Evolutionary conservation across 179 eudicot genomes (phyloP), one percentile per base, ranked within the genome.

Genomic region (Drosera spatulata): DNA sequence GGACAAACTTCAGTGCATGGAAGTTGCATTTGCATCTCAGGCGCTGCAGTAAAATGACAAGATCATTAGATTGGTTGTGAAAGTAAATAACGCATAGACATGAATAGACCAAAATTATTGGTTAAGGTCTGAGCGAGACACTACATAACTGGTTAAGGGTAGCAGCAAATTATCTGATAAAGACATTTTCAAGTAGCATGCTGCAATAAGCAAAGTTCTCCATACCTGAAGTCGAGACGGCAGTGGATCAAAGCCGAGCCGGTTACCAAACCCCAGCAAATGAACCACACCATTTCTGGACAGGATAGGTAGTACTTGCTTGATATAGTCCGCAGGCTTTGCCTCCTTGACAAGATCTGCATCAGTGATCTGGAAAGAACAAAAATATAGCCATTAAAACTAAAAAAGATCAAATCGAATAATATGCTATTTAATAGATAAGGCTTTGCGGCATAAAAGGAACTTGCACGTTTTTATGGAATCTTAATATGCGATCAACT

Each of bases 21-120:
- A 86, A 89, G 70, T 93, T 93, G 71, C 99, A 93, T 77, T 93
- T 93, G 77, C 99, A 93, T 77, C 99, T 84, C 64, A 93, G 59
- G 69, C 70, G 81, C 99, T 89, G 90, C 73, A 76, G 55, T 37
- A 39, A 70, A 72, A 44, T 48, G 50, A 58, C 50, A 22, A 39
- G 41, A 43, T 43, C 45, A 43, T 4, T 4, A 7, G 5, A 43
- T 43, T 43, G 0, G 5, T 43, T 7, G 45, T 43, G 45, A 43
- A 2, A 0, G 45, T 22, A 96, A 93, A 75, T 96, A 86, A 74
- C 1, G 33, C 33, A 22, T 22, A 22, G 33, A 22, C 33, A 22
- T 22, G 33, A 22, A 22, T 22, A 22, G 33, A 22, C 0, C 33
- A 22, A 22, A 22, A 22, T 0, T 22, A 22, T 22, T 22, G 33